Conservation (phyloP, 768 basidiomycete genomes). For the Amanita rimosa region DNA sequence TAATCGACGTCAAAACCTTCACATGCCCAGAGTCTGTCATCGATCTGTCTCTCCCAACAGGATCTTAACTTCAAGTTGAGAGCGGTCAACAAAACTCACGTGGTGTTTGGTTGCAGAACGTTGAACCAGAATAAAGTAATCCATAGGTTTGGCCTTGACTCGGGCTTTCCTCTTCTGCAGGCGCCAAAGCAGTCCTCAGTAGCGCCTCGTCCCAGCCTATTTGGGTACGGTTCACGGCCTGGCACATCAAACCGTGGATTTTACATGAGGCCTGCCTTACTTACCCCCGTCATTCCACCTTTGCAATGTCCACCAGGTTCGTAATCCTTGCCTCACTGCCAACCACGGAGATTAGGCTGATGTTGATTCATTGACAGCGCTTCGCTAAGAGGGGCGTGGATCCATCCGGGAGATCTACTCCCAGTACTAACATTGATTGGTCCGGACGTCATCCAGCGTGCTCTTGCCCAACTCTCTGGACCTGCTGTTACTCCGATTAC, state of each 20-base stretch:
- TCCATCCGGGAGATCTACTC: constrained; percentile 16
- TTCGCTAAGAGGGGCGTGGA: constrained; percentile 10
- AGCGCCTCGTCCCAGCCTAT: not conserved
- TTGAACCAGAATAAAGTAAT: too few relatives aligned
- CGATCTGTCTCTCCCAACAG: too few relatives aligned
- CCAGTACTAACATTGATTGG: constrained; percentile 19
- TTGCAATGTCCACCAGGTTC: not conserved
- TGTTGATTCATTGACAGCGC: not conserved
- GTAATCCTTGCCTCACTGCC: not conserved
- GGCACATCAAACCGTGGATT: not conserved
- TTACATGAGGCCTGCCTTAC: not conserved
- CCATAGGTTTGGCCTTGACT: too few relatives aligned
- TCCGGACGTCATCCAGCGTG: constrained; percentile 19
- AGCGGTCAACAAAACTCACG: too few relatives aligned
- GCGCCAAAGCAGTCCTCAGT: not conserved
- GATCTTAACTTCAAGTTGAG: too few relatives aligned
- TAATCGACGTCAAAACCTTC: too few relatives aligned
- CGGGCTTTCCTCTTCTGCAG: not conserved
- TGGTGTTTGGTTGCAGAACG: too few relatives aligned
- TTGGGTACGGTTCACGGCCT: too few relatives aligned
- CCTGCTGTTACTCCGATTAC: constrained; percentile 16
- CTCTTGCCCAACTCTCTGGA: constrained; percentile 16
- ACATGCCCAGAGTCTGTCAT: too few relatives aligned
- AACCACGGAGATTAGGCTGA: not conserved
- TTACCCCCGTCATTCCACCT: not conserved